A percentile compares a stretch with the other conserved stretches of the same genome.
Evolutionary conservation across 306 rosid genomes (phyloP).

Genomic region (Lotus japonicus): DNA sequence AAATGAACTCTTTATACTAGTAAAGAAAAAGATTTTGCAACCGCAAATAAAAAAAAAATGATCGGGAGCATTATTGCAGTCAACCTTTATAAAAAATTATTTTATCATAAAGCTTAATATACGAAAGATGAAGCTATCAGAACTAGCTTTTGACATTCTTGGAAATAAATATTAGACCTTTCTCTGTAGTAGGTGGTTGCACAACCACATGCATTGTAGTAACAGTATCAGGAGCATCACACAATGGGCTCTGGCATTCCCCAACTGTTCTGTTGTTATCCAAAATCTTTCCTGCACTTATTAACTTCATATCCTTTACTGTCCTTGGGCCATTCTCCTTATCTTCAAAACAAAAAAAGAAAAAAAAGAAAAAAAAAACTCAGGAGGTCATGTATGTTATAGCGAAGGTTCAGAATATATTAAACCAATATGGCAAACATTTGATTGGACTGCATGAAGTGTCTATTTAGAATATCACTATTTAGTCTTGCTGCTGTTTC

Average conservation of each 20-base stretch:
- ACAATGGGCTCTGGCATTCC: slow-evolving; percentile 82
- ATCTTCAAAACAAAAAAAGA: slow-evolving; percentile 55
- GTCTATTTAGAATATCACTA: not conserved
- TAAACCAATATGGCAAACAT: slow-evolving; percentile 5
- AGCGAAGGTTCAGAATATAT: slow-evolving; percentile 5
- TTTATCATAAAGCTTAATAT: not conserved
- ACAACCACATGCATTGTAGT: slow-evolving; percentile 94
- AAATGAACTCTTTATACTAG: not conserved
- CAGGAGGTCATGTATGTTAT: too few species aligned
- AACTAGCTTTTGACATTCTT: not conserved
- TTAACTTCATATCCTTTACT: slow-evolving; percentile 85
- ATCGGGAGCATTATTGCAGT: not conserved
- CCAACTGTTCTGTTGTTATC: slow-evolving; percentile 86
- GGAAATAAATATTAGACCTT: slow-evolving; percentile 46
- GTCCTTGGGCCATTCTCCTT: slow-evolving; percentile 90
- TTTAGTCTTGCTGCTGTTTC: not conserved
- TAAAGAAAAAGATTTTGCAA: not conserved
- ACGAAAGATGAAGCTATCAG: not conserved
- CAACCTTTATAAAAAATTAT: not conserved
- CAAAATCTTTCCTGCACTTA: slow-evolving; percentile 77
- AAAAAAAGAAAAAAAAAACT: too few species aligned
- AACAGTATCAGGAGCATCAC: slow-evolving; percentile 70
- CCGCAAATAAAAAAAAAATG: not conserved
- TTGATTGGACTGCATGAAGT: not conserved
- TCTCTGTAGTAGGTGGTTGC: slow-evolving; percentile 66